Evolutionary conservation across 352 stramenopile species (phyloP), one percentile per base, ranked within the genome.

Genomic region (Globisporangium nagaii): DNA sequence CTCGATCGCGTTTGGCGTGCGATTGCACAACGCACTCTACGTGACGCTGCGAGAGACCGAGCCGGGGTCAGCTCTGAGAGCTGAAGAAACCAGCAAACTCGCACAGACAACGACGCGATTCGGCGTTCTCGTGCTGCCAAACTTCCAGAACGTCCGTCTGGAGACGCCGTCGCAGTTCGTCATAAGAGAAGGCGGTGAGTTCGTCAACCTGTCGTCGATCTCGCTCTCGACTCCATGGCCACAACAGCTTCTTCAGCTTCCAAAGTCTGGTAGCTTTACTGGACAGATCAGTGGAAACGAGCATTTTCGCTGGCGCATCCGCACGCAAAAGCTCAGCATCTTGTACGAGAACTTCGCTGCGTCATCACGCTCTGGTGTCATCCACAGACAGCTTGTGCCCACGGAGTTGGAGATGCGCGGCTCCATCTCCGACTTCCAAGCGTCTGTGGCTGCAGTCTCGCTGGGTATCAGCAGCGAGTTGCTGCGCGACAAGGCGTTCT

Each of bases 401-500:
- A 46, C 48, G 11, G 34, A 44, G n/a, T 24, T 62, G n/a, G 47
- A 50, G 24, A 53, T 57, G 56, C 56, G 56, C 9, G 40, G 47
- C 31, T 40, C 46, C 4, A 48, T 62, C 39, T 2, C 30, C 10
- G 49, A 53, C 5, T 57, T 57, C 10, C n/a, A 45, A 10, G 34
- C 39, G 5, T 50, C 56, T 4, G 44, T 62, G 39, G 41, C 56
- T 0, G 32, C 39, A 19, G 27, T 56, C 37, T 46, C 56, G 41
- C 30, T 62, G 9, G 46, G 3, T 11, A 8, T 41, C 22, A 51
- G 22, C 31, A 47, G 31, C 30, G 56, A 50, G 1, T 20, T 62
- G 25, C 3, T 47, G 47, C 46, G 24, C 15, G 40, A 53, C 47
- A 31, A 32, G 4, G 28, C 32, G 11, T 49, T 43, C 31, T 53